Evolutionary conservation across 23 red algal species (phyloP), one percentile per base, ranked within the genome.

Genomic region (Gracilaria vermiculophylla): DNA sequence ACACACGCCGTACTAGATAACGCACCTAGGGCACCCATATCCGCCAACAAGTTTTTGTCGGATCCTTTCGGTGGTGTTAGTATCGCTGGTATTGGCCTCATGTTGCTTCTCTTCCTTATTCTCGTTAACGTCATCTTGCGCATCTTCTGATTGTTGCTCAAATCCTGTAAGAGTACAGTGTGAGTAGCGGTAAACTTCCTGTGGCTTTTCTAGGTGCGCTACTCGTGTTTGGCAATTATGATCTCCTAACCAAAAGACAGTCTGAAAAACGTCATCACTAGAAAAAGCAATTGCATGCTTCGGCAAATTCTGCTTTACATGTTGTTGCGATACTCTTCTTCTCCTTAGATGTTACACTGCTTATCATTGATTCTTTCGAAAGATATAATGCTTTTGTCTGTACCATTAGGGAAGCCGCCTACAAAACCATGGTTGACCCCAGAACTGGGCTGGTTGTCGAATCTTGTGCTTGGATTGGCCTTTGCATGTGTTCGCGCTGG

Each of bases 51-150:
- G 62, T 31, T 69, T 23, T 70, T 72, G 60, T 54, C 62, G 14
- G 88, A 92, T 51, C 77, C 88, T 20, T 75, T 83, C 14, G 88
- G 88, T 31, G 88, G 88, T 16, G 88, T 92, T 39, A 82, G 88
- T 56, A 36, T 92, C 12, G 76, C 66, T 32, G 88, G 76, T 31
- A 57, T 81, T 28, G 88, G 76, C 21, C 62, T 92, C 44, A 82
- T 92, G 75, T 34, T 92, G 24, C 52, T 89, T 61, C 67, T 77
- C 31, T 49, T 89, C 37, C 40, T 78, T 69, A 44, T 89, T 45
- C 54, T 89, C 23, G 85, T 86, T n/a, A 86, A 86, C 28, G 50
- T 86, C 27, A 60, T 79, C 43, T 35, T 79, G 34, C 42, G 49
- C 58, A 64, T 64, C 70, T 76, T 76, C 25, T 76, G 37, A 76